Percentiles rank a stretch among this genome's conserved stretches.
Evolutionary conservation across 805 yeast species (phyloP).

Genomic region (Torulaspora quercuum): DNA sequence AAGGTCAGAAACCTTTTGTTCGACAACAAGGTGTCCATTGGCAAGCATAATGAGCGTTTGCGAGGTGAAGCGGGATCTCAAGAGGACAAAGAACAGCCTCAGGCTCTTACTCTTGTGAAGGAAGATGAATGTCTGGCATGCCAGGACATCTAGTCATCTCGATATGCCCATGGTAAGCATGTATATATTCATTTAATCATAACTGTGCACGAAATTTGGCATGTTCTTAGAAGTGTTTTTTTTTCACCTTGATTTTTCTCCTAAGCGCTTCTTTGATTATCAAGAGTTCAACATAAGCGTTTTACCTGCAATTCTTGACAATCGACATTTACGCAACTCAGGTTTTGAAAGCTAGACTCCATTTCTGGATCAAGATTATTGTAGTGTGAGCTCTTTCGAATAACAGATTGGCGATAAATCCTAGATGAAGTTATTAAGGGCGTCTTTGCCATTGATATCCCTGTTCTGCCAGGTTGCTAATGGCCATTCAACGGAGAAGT

Average conservation of each 20-base stretch:
- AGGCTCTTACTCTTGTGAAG: conserved; percentile 3
- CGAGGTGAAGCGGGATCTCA: not conserved
- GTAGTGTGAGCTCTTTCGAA: no score
- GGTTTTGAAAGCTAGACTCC: no score
- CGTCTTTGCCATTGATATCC: conserved; percentile 1
- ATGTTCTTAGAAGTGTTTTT: no score
- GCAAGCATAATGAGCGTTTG: conserved; percentile 26
- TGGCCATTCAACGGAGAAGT: conserved; percentile 11
- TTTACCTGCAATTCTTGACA: not conserved
- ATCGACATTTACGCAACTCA: no score
- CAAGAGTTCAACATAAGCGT: not conserved
- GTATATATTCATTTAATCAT: not conserved
- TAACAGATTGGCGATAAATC: no score
- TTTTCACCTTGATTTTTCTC: not conserved
- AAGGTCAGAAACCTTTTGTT: conserved; percentile 49
- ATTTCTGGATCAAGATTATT: no score
- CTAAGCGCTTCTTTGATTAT: not conserved
- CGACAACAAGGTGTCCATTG: conserved; percentile 20
- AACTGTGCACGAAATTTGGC: conserved; percentile 8
- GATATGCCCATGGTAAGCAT: not conserved
- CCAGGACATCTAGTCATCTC: conserved; percentile 1
- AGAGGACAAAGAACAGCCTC: not conserved
- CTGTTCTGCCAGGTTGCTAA: conserved; percentile 3
- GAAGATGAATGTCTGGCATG: conserved; percentile 8
- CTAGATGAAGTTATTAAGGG: not conserved